A percentile compares a stretch with the other conserved stretches of the same genome.
phyloP scores from a whole-genome alignment of 768 basidiomycete genomes.

The Amanita thiersii region DNA sequence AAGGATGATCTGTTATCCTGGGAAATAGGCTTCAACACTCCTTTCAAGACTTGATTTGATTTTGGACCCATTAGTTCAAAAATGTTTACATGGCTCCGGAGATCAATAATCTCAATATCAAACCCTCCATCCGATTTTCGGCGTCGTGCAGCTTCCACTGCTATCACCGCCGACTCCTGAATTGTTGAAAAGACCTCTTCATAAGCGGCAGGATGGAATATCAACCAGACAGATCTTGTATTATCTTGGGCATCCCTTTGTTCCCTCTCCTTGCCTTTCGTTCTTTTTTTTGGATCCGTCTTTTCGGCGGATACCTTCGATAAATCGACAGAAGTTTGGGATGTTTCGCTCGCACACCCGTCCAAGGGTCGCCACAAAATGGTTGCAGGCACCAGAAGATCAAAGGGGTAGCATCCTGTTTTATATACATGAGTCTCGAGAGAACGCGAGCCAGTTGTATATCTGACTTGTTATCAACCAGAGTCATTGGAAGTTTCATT shows the following conservation, averaged over 20 bases:
- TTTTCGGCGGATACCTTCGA: too few relatives aligned
- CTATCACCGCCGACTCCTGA: conserved; percentile 38
- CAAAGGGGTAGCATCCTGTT: conserved; percentile 54
- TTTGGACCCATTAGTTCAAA: conserved; percentile 92
- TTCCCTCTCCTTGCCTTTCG: conserved; percentile 25
- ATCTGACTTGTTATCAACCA: too few relatives aligned
- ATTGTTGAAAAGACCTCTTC: conserved; percentile 47
- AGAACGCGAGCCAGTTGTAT: conserved; percentile 53
- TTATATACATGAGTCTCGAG: conserved; percentile 65
- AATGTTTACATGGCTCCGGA: conserved; percentile 62
- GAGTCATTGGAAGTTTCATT: not conserved
- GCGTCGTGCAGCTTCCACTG: conserved; percentile 29
- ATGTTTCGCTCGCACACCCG: conserved; percentile 1
- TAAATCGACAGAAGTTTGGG: conserved; percentile 3
- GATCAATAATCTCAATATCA: conserved; percentile 60
- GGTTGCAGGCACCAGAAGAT: conserved; percentile 60
- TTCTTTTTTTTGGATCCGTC: conserved; percentile 15
- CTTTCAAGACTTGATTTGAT: conserved; percentile 65
- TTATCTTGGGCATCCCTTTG: conserved; percentile 6
- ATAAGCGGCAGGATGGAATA: conserved; percentile 70
- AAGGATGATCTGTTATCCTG: conserved; percentile 48
- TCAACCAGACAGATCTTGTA: conserved; percentile 59
- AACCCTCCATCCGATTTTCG: conserved; percentile 15
- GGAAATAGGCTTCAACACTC: conserved; percentile 43
- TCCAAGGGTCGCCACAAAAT: conserved; percentile 62